Evolutionary conservation across 2,329 filamentous ascomycete species (phyloP).

Genomic region (Calonectria pteridis): DNA sequence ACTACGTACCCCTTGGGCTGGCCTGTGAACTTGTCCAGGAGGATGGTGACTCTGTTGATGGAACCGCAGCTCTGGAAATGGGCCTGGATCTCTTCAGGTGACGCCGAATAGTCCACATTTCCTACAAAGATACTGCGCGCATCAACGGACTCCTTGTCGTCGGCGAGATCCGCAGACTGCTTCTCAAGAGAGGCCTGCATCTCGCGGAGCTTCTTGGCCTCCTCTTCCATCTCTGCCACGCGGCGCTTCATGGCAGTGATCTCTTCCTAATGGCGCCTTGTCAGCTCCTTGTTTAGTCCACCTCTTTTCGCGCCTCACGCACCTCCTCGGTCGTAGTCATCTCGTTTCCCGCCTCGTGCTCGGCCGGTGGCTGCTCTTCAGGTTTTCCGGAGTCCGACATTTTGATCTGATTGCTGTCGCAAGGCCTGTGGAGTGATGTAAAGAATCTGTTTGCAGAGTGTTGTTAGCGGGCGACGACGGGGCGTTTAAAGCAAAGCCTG

Average conservation of each 20-base stretch:
- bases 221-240: conserved; percentile 91
- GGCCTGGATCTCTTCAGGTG: conserved; percentile 94
- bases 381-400: conserved; percentile 52
- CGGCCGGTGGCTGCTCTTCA: conserved; percentile 46
- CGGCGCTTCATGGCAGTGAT: conserved; percentile 89
- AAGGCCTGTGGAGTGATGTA: conserved; percentile 2
- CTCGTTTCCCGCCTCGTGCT: conserved; percentile 48
- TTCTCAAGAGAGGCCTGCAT: conserved; percentile 91
- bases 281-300: conserved; percentile 48
- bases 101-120: conserved; percentile 97
- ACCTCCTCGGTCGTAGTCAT: conserved; percentile 52
- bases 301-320: conserved; percentile 49
- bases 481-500: neutral
- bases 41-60: conserved; percentile 97
- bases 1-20: conserved; percentile 94
- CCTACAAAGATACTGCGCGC: conserved; percentile 97
- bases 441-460: conserved; percentile 9
- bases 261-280: conserved; percentile 70
- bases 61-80: conserved; percentile 98
- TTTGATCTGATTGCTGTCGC: conserved; percentile 17
- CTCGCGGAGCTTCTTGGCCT: conserved; percentile 86
- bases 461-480: conserved; percentile 26
- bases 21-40: conserved; percentile 97
- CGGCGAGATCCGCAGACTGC: conserved; percentile 83
- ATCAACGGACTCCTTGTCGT: conserved; percentile 97